Percentiles rank a stretch among this genome's conserved stretches.
phyloP scores from a whole-genome alignment of 192 early-diverging fungal species.

The Powellomyces hirtus region DNA sequence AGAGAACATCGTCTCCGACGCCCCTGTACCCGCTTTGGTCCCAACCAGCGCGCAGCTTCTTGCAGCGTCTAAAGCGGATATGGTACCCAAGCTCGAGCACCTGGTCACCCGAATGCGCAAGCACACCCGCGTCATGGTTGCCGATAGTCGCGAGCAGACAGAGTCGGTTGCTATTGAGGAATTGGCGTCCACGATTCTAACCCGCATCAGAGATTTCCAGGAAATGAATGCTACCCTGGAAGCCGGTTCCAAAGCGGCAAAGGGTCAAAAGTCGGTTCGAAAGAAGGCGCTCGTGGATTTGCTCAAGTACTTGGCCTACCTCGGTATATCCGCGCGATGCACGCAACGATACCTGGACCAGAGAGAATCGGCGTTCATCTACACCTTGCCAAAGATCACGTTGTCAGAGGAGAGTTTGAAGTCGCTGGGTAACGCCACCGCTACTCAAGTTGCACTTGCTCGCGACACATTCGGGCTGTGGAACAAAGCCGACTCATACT shows the following conservation, averaged over 20 bases:
- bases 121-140: background rate
- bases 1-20: background rate
- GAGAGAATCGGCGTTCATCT: constrained; percentile 35
- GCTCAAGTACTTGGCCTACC: constrained; percentile 64
- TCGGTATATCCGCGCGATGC: constrained; percentile 55
- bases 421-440: background rate
- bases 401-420: background rate
- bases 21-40: background rate
- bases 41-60: background rate
- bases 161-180: constrained; percentile 40
- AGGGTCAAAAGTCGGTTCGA: constrained; percentile 65
- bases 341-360: constrained; percentile 28
- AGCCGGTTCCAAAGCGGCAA: constrained; percentile 38
- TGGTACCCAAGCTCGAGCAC: constrained; percentile 5
- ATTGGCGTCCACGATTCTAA: constrained; percentile 30
- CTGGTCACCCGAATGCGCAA: constrained; percentile 23
- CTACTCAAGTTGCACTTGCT: background rate
- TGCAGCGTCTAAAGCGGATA: background rate
- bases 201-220: constrained; percentile 42
- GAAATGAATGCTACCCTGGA: constrained; percentile 27
- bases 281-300: constrained; percentile 79
- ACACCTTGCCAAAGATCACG: constrained; percentile 15
- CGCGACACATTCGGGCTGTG: constrained; percentile 29
- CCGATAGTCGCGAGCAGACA: background rate
- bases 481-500: constrained; percentile 66